These are phyloP conservation scores for Geotrichum cucujoidarum DNA, from an alignment of 1,139 yeast species.

Conservation along the genomic window DNA sequence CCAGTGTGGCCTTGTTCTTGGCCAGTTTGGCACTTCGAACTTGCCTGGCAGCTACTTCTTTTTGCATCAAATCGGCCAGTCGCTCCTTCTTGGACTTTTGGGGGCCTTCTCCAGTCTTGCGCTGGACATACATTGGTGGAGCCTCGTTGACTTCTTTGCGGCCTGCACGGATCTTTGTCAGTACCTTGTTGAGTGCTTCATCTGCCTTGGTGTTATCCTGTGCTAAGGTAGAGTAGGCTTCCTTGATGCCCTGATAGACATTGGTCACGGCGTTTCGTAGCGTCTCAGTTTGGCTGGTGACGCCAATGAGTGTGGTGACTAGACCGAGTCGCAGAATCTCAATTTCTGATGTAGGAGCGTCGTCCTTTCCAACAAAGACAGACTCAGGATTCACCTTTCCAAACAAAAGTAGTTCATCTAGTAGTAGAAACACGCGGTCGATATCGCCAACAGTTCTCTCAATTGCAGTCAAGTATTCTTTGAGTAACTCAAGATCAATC, in stretches of 20 bases:
- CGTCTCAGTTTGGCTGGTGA: slow-evolving; percentile 16
- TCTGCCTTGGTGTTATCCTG: slow-evolving; percentile 15
- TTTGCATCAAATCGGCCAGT: slow-evolving; percentile 22
- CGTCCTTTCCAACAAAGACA: background rate
- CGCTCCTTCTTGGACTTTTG: slow-evolving; percentile 23
- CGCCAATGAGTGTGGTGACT: slow-evolving; percentile 7
- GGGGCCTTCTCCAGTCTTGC: slow-evolving; percentile 7
- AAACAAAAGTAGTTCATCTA: slow-evolving; percentile 26
- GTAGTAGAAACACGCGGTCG: slow-evolving; percentile 31
- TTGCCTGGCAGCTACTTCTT: slow-evolving; percentile 27
- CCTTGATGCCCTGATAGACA: slow-evolving; percentile 1
- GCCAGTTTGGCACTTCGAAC: slow-evolving; percentile 26
- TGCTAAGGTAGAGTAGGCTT: background rate
- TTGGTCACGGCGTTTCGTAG: slow-evolving; percentile 11
- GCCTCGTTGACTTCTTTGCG: slow-evolving; percentile 14
- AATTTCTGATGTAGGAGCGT: slow-evolving; percentile 26
- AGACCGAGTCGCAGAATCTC: slow-evolving; percentile 20
- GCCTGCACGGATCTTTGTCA: slow-evolving; percentile 13
- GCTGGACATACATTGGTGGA: slow-evolving; percentile 13
- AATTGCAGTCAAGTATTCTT: slow-evolving; percentile 28
- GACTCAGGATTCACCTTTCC: slow-evolving; percentile 1
- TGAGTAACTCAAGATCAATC: slow-evolving; percentile 17
- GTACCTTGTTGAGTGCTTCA: slow-evolving; percentile 11
- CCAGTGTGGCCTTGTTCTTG: slow-evolving; percentile 30
- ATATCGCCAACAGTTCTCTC: slow-evolving; percentile 34